phyloP scores from a whole-genome alignment of 2,329 filamentous ascomycete species.

The Talaromyces marneffei region DNA sequence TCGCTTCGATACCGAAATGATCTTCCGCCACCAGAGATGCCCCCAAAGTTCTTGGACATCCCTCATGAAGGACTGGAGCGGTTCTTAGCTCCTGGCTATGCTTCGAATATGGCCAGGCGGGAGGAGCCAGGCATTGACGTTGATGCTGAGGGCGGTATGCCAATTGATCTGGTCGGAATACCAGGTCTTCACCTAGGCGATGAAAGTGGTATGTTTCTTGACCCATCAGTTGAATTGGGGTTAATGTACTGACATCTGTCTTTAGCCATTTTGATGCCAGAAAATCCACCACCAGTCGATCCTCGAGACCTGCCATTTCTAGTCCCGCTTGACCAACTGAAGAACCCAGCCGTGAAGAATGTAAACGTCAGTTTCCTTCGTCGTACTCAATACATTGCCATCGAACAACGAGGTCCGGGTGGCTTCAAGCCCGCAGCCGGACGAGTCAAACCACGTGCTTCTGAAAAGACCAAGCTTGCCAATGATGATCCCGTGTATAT shows the following conservation, averaged over 20 bases:
- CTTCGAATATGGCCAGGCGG: constrained; percentile 79
- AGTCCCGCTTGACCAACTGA: constrained; percentile 74
- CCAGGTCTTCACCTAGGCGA: constrained; percentile 92
- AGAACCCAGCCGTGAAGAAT: constrained; percentile 72
- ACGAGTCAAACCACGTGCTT: constrained; percentile 22
- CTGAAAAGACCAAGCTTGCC: constrained; percentile 31
- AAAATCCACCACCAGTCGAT: constrained; percentile 65
- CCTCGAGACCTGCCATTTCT: constrained; percentile 80
- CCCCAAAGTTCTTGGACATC: constrained; percentile 94
- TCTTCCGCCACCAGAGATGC: constrained; percentile 86
- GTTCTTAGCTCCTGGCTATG: constrained; percentile 86
- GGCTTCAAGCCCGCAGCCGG: constrained; percentile 24
- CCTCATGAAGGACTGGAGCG: constrained; percentile 86
- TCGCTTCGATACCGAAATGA: constrained; percentile 94
- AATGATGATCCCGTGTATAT: constrained; percentile 57
- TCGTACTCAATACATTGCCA: constrained; percentile 82
- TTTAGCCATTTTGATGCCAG: constrained; percentile 75
- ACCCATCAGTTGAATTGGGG: no score
- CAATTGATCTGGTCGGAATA: constrained; percentile 88
- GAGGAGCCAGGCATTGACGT: constrained; percentile 95
- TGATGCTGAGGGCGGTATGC: constrained; percentile 97
- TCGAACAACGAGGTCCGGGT: constrained; percentile 31
- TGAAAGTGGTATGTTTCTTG: constrained; percentile 65
- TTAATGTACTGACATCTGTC: background rate
- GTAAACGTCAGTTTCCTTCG: constrained; percentile 87